These are phyloP conservation scores for Flaveria linearis DNA, from an alignment of 129 eudicot genomes.

Conservation along the genomic window DNA sequence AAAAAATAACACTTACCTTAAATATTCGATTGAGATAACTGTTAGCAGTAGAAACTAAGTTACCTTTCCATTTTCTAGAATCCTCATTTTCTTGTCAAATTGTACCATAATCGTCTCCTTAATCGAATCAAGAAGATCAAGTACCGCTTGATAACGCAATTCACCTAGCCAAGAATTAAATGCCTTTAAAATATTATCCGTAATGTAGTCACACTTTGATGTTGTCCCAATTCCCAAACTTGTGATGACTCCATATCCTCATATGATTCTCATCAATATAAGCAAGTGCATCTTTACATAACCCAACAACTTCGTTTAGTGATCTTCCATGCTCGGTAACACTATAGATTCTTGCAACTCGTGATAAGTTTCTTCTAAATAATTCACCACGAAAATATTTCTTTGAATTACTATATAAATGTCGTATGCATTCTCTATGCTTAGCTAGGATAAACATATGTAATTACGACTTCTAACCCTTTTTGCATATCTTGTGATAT, in stretches of 20 bases:
- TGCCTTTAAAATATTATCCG: background rate
- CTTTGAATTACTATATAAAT: no score
- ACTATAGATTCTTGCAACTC: background rate
- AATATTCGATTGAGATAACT: background rate
- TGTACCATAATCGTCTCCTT: background rate
- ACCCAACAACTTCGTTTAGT: no score
- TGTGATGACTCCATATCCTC: background rate
- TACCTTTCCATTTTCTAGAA: background rate
- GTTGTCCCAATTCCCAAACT: background rate
- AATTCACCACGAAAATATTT: no score
- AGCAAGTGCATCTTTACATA: background rate
- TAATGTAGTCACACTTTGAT: background rate
- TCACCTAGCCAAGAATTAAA: no score
- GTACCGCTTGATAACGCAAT: no score
- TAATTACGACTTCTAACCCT: background rate
- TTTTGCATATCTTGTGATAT: background rate
- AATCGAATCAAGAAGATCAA: background rate
- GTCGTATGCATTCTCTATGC: background rate
- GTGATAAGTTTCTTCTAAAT: no score
- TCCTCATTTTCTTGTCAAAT: background rate
- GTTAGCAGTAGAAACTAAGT: background rate
- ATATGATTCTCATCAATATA: no score
- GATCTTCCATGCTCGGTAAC: background rate
- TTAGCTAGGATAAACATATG: background rate
- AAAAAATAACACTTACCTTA: background rate